A percentile compares a stretch with the other conserved stretches of the same genome.
Evolutionary conservation across 2,329 filamentous ascomycete species (phyloP).

Genomic region (Talaromyces sp.): DNA sequence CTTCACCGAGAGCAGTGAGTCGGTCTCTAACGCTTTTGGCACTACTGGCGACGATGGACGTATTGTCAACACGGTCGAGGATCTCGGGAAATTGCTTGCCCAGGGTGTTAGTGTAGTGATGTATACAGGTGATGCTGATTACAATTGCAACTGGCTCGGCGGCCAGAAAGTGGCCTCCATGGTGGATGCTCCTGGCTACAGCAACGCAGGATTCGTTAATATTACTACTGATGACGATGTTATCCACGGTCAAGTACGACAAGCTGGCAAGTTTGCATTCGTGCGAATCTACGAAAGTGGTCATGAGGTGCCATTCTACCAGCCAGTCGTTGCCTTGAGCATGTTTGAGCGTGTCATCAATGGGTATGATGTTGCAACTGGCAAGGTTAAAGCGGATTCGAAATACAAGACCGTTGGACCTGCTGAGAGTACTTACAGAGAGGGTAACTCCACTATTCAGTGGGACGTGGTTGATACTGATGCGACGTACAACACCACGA

Average conservation of each 20-base stretch:
- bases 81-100: conserved; percentile 53
- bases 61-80: conserved; percentile 40
- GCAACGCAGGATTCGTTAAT: conserved; percentile 50
- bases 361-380: conserved; percentile 55
- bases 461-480: conserved; percentile 40
- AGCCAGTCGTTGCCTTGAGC: conserved; percentile 53
- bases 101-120: conserved; percentile 56
- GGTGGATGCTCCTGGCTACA: conserved; percentile 47
- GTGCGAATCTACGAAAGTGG: conserved; percentile 48
- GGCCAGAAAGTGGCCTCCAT: conserved; percentile 52
- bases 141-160: conserved; percentile 56
- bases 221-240: conserved; percentile 40
- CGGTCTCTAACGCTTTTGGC: conserved; percentile 47
- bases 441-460: conserved; percentile 39
- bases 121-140: conserved; percentile 59
- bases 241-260: conserved; percentile 48
- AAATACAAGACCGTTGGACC: conserved; percentile 49
- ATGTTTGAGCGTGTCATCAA: conserved; percentile 54
- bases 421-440: conserved; percentile 22
- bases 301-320: conserved; percentile 52
- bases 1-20: conserved; percentile 47
- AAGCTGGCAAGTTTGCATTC: conserved; percentile 50
- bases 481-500: conserved; percentile 49
- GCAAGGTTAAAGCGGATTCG: conserved; percentile 33
- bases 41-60: conserved; percentile 49